Evolutionary conservation across 306 rosid genomes (phyloP).

Genomic region (Cicer judaicum): DNA sequence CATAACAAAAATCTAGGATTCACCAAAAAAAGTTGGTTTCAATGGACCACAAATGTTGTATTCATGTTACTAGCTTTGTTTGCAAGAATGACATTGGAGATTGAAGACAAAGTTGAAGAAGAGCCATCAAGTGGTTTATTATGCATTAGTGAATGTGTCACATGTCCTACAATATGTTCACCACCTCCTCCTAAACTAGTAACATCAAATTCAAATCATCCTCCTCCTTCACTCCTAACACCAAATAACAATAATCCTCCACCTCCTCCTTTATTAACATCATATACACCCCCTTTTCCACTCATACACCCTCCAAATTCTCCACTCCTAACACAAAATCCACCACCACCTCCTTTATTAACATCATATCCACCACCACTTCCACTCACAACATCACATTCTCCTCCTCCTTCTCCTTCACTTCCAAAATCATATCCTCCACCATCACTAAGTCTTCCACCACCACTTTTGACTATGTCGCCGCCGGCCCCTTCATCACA

Average conservation of each 20-base stretch:
- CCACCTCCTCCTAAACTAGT: slow-evolving; percentile 65
- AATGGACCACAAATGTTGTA: slow-evolving; percentile 47
- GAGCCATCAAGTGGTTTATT: slow-evolving; percentile 47
- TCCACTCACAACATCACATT: background rate
- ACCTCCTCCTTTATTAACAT: slow-evolving; percentile 39
- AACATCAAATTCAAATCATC: slow-evolving; percentile 40
- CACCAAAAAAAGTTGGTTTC: slow-evolving; percentile 35
- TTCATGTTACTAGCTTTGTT: slow-evolving; percentile 50
- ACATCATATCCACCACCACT: slow-evolving; percentile 30
- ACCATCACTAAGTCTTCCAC: slow-evolving; percentile 7
- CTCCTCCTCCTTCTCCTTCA: background rate
- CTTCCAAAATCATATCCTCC: background rate
- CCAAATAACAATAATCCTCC: slow-evolving; percentile 13
- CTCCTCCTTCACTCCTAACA: slow-evolving; percentile 36
- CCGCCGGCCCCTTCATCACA: slow-evolving; percentile 2
- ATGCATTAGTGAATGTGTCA: slow-evolving; percentile 75
- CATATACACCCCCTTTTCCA: slow-evolving; percentile 37
- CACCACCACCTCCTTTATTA: slow-evolving; percentile 29
- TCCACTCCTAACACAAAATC: background rate
- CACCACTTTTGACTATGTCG: background rate
- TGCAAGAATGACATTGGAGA: slow-evolving; percentile 38
- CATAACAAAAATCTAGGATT: slow-evolving; percentile 33
- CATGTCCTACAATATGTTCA: slow-evolving; percentile 81
- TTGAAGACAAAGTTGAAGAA: slow-evolving; percentile 43
- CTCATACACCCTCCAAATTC: slow-evolving; percentile 43